Conservation (phyloP, 2,329 filamentous ascomycete genomes). For the Plectosphaerella sp. region DNA sequence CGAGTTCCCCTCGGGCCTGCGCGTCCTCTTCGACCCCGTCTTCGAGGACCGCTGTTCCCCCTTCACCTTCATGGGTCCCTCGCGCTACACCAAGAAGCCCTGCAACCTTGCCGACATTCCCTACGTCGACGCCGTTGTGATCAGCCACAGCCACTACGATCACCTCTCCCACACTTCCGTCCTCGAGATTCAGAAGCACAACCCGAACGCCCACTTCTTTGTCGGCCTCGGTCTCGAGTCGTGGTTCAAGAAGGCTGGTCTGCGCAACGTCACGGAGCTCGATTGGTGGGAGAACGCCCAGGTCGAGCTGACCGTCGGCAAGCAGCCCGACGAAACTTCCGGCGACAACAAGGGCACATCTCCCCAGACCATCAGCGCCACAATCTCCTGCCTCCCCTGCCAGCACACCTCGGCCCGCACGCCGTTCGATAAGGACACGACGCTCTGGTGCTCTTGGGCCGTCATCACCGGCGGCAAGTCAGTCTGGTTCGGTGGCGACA, state of each 20-base stretch:
- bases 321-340: constrained; percentile 19
- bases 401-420: constrained; percentile 75
- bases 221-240: constrained; percentile 76
- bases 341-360: constrained; percentile 18
- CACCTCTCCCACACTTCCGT: constrained; percentile 78
- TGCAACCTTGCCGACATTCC: constrained; percentile 78
- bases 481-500: constrained; percentile 89
- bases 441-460: constrained; percentile 87
- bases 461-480: constrained; percentile 69
- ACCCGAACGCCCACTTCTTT: constrained; percentile 82
- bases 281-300: constrained; percentile 93
- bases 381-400: constrained; percentile 73
- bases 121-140: constrained; percentile 69
- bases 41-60: constrained; percentile 86
- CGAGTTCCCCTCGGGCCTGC: constrained; percentile 80
- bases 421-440: constrained; percentile 65
- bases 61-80: constrained; percentile 64
- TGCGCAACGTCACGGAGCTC: constrained; percentile 77
- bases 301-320: constrained; percentile 52
- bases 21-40: constrained; percentile 90
- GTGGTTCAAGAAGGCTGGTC: constrained; percentile 72
- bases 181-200: constrained; percentile 61
- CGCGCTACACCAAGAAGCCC: constrained; percentile 72
- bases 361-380: constrained; percentile 58
- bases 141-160: constrained; percentile 91